These are phyloP conservation scores for Aureobasidium sp. DNA, from an alignment of 2,329 filamentous ascomycete species.

Conservation along the genomic window DNA sequence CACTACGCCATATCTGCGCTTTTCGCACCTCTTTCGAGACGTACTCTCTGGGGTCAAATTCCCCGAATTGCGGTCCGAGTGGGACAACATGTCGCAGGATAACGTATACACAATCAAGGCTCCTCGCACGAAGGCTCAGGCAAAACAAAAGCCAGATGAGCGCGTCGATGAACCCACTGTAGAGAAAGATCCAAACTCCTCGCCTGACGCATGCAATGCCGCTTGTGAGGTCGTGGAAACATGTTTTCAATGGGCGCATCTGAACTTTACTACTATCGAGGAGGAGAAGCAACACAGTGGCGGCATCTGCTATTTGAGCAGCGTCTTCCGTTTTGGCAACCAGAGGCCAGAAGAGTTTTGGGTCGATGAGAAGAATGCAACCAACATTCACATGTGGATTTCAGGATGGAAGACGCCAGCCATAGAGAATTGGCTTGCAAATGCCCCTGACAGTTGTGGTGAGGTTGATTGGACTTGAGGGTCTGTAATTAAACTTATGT, in stretches of 20 bases:
- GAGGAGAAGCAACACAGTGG: neutral
- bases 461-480: neutral
- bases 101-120: conserved; percentile 12
- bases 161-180: conserved; percentile 18
- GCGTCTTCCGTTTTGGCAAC: conserved; percentile 19
- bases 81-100: conserved; percentile 21
- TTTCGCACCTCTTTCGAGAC: conserved; percentile 12
- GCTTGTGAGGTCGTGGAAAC: conserved; percentile 12
- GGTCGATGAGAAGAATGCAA: conserved; percentile 20
- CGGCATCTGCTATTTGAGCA: conserved; percentile 20
- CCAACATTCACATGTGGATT: neutral
- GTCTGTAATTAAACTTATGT: no score
- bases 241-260: conserved; percentile 21
- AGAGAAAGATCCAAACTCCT: conserved; percentile 16
- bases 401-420: neutral
- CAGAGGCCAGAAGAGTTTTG: conserved; percentile 11
- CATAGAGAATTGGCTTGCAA: neutral
- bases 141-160: conserved; percentile 15
- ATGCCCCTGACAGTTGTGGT: neutral
- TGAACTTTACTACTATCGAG: conserved; percentile 14
- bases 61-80: conserved; percentile 8
- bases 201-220: conserved; percentile 15
- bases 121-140: conserved; percentile 11
- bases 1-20: neutral
- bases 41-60: conserved; percentile 18